Conservation (phyloP, 192 early-diverging fungal species). For the Rhizoclosmatium sp. region DNA sequence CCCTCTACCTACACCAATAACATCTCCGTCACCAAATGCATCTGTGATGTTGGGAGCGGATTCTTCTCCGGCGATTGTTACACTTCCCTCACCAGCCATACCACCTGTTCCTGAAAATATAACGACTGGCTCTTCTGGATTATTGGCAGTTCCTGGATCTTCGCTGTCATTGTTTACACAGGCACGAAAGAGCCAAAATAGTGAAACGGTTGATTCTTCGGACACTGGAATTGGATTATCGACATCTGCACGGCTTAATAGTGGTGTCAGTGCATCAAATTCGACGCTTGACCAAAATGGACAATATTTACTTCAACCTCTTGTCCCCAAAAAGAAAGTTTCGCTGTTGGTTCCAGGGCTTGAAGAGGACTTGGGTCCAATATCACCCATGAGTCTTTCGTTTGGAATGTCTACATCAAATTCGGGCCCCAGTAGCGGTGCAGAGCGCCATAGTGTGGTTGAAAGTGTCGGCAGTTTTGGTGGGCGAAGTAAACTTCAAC, state of each 20-base stretch:
- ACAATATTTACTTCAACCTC: not conserved
- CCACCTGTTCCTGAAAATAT: not conserved
- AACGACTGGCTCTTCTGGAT: not conserved
- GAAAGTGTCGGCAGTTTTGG: constrained; percentile 24
- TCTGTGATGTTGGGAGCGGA: not conserved
- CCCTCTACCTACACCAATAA: not conserved
- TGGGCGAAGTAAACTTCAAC: not conserved
- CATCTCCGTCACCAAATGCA: not conserved
- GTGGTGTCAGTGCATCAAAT: constrained; percentile 4
- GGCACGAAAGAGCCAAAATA: not conserved
- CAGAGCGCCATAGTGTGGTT: not conserved
- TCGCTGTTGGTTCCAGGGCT: constrained; percentile 28
- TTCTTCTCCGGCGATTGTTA: not conserved
- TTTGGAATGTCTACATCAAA: not conserved
- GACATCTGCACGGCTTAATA: not conserved
- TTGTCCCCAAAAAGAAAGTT: constrained; percentile 27
- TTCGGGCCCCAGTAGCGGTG: not conserved
- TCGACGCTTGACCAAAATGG: not conserved
- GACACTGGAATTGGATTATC: not conserved
- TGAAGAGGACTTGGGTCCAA: not conserved
- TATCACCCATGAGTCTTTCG: not conserved
- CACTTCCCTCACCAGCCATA: not conserved
- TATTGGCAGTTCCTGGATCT: not conserved
- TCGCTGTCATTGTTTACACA: not conserved
- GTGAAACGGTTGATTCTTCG: not conserved